Conservation (phyloP, 2,329 filamentous ascomycete genomes). For the Paecilomyces sp. region DNA sequence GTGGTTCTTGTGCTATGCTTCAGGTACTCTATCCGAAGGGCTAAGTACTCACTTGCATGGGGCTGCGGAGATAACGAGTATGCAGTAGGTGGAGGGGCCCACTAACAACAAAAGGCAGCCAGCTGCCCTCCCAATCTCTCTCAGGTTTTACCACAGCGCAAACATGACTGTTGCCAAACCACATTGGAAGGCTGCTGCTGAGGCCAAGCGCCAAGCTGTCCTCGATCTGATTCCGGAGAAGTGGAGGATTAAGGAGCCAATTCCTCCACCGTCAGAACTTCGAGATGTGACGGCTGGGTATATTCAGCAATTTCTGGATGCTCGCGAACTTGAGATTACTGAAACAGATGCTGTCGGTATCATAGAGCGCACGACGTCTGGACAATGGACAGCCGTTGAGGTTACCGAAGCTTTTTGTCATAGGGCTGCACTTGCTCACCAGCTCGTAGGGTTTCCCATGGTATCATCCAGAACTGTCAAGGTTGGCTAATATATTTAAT, state of each 20-base stretch:
- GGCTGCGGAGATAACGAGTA: not conserved
- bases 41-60: not conserved
- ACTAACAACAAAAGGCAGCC: not conserved
- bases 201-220: constrained; percentile 49
- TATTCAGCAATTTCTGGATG: constrained; percentile 48
- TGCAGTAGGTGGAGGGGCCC: not conserved
- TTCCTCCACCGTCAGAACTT: constrained; percentile 46
- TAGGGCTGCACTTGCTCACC: constrained; percentile 51
- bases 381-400: constrained; percentile 50
- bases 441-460: constrained; percentile 37
- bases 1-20: not conserved
- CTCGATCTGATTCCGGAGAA: constrained; percentile 48
- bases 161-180: constrained; percentile 4
- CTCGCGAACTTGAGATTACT: constrained; percentile 53
- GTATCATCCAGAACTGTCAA: not conserved
- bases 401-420: constrained; percentile 53
- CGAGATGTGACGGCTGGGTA: constrained; percentile 51
- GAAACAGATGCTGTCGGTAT: constrained; percentile 54
- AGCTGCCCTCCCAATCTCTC: not conserved
- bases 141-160: not conserved
- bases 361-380: constrained; percentile 46
- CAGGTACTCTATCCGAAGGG: not conserved
- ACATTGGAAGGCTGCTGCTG: constrained; percentile 45
- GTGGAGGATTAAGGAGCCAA: constrained; percentile 44
- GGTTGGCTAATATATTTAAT: not conserved